Conservation (phyloP, 1,139 yeast species). For the Scheffersomyces segobiensis region DNA sequence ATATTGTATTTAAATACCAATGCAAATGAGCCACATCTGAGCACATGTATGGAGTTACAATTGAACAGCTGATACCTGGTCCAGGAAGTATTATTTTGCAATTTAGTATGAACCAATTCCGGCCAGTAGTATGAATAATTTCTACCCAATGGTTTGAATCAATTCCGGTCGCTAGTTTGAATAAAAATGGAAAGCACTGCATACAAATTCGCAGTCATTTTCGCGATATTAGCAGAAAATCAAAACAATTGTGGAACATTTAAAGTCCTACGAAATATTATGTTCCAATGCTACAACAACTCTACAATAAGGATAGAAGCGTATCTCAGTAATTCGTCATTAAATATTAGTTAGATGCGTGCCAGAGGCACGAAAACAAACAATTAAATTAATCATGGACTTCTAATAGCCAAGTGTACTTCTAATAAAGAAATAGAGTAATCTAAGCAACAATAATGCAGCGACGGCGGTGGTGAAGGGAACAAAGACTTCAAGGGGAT, state of each 20-base stretch:
- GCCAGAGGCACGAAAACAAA: neutral
- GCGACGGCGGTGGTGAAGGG: conserved; percentile 10
- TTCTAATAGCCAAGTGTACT: neutral
- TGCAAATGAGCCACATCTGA: too few relatives aligned
- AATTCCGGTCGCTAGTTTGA: too few relatives aligned
- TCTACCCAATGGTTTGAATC: too few relatives aligned
- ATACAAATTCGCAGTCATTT: neutral
- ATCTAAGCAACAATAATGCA: conserved; percentile 6
- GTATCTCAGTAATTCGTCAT: neutral
- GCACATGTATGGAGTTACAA: too few relatives aligned
- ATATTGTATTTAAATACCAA: too few relatives aligned
- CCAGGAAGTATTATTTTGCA: too few relatives aligned
- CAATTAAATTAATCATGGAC: neutral
- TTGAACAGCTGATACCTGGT: too few relatives aligned
- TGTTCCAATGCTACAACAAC: neutral
- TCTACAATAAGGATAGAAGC: neutral
- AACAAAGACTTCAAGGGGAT: conserved; percentile 15
- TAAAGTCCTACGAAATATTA: neutral
- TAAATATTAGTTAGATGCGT: neutral
- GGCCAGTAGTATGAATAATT: too few relatives aligned
- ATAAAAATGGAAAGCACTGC: too few relatives aligned
- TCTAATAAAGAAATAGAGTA: conserved; percentile 1
- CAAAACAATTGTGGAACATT: neutral
- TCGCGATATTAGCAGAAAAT: neutral
- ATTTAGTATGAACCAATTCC: too few relatives aligned